These are phyloP conservation scores for Chloromonas sp. DNA, from an alignment of 163 green algal genomes.

Conservation along the genomic window DNA sequence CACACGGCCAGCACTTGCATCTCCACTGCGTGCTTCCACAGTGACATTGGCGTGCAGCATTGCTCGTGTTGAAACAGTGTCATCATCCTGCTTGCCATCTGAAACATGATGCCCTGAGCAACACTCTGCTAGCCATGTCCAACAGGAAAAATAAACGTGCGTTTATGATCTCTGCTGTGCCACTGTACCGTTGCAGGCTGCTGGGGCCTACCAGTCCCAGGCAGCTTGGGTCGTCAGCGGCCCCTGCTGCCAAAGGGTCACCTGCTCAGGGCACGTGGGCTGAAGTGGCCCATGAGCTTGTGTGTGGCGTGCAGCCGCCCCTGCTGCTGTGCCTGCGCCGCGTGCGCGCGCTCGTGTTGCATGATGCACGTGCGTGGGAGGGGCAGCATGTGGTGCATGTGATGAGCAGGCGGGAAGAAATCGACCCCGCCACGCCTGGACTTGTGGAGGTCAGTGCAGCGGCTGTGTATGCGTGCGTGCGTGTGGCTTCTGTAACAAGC, in stretches of 20 bases:
- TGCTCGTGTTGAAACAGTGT: neutral
- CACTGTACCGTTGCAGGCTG: too few species aligned
- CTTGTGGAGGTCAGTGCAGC: too few species aligned
- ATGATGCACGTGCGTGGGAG: slow-evolving; percentile 2
- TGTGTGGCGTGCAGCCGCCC: slow-evolving; percentile 9
- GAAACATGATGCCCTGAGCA: neutral
- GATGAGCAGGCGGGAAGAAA: too few species aligned
- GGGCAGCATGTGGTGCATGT: too few species aligned
- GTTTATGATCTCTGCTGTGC: too few species aligned
- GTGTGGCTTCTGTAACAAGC: too few species aligned
- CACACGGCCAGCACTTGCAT: neutral
- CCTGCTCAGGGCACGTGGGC: too few species aligned
- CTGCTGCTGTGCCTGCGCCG: slow-evolving; percentile 30
- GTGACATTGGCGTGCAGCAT: neutral
- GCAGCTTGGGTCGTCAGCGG: neutral
- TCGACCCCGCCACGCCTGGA: too few species aligned
- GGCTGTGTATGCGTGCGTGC: too few species aligned
- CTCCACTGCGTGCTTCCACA: neutral
- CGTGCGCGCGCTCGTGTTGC: slow-evolving; percentile 13
- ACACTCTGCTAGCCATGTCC: neutral
- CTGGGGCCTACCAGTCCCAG: neutral
- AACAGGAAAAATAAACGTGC: too few species aligned
- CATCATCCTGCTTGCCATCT: neutral
- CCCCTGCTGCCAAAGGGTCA: too few species aligned
- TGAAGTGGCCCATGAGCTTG: neutral